Base-by-base conservation (phyloP, 495 filamentous ascomycete species). In the Staphylotrichum longicolle region DNA sequence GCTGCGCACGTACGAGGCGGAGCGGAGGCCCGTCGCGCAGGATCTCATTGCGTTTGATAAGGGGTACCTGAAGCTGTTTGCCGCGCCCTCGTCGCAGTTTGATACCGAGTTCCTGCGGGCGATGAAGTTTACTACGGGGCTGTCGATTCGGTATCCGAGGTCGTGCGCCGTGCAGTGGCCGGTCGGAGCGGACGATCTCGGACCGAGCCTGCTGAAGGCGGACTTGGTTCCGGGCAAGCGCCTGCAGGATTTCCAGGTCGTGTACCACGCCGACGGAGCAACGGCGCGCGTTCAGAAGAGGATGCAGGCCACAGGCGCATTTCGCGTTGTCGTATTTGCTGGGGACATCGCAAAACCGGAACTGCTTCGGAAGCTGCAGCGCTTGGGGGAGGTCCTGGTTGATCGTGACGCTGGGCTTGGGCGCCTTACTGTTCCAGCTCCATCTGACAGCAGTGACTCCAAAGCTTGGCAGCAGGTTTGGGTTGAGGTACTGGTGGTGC, bases 41-140 rank as follows among this genome's bases (percentile, higher is more conserved):
- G 83, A 89, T 58, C 80, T 93, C 6, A 89, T 93, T 48, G 82
- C 82, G 35, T 92, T 91, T 62, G 89, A 92, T 64, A 78, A 80
- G 30, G 77, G 74, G 20, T 86, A 85, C 62, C 83, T 83, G 1
- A 65, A 71, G 40, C 65, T 82, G 3, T 80, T 80, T 58, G 73
- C 77, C 0, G 77, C 51, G 35, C 59, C 3, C 70, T 87, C 49
- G 68, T 75, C 41, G 45, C 63, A 57, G n/a, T 73, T 87, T 42
- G 55, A 61, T 6, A 57, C 66, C 0, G 63, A 70, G 9, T 63
- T 73, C 1, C 67, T 75, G 35, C 54, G 63, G 0, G 65, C 58
- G 0, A 65, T 67, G 58, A 73, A 77, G n/a, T 82, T 79, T 51
- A 78, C 79, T 7, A 75, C 77, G 1, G 64, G 62, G 0, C 5